phyloP scores from a whole-genome alignment of 495 filamentous ascomycete genomes.

The Lasiosphaeris hirsuta region DNA sequence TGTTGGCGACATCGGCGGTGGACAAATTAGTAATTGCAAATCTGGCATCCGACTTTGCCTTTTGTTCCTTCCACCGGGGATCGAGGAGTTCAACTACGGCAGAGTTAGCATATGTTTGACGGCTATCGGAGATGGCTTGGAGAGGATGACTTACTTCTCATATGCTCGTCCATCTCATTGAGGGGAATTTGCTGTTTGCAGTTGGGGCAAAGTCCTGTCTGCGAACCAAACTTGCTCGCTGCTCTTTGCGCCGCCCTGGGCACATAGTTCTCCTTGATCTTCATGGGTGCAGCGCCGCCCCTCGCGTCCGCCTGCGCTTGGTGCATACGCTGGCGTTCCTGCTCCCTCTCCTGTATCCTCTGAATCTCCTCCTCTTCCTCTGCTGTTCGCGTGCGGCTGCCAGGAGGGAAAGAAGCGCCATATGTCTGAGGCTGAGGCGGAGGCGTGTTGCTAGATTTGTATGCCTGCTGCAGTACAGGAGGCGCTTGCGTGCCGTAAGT shows the following conservation, averaged over 20 bases:
- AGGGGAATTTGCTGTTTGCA: constrained; percentile 86
- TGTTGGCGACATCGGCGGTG: constrained; percentile 83
- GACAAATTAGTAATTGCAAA: constrained; percentile 84
- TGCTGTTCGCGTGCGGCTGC: constrained; percentile 23
- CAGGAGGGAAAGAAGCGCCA: constrained; percentile 23
- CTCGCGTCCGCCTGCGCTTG: constrained; percentile 76
- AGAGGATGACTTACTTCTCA: constrained; percentile 61
- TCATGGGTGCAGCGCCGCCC: constrained; percentile 70
- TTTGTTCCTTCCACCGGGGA: constrained; percentile 93
- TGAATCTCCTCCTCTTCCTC: constrained; percentile 65
- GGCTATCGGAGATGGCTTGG: background rate
- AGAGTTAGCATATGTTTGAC: constrained; percentile 3
- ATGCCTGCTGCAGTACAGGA: constrained; percentile 27
- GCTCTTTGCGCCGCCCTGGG: constrained; percentile 74
- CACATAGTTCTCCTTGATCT: constrained; percentile 89
- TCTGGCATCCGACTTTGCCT: constrained; percentile 78
- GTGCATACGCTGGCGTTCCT: constrained; percentile 67
- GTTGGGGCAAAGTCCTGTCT: constrained; percentile 84
- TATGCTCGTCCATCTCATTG: constrained; percentile 86
- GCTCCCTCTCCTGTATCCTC: constrained; percentile 62
- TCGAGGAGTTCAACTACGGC: constrained; percentile 71
- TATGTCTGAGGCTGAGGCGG: constrained; percentile 30
- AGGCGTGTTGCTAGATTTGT: constrained; percentile 36
- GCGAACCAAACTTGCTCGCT: constrained; percentile 57
- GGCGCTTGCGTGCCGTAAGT: constrained; percentile 28